Evolutionary conservation across 306 rosid genomes (phyloP), one percentile per base, ranked within the genome.

Genomic region (Cucumis cinereus): DNA sequence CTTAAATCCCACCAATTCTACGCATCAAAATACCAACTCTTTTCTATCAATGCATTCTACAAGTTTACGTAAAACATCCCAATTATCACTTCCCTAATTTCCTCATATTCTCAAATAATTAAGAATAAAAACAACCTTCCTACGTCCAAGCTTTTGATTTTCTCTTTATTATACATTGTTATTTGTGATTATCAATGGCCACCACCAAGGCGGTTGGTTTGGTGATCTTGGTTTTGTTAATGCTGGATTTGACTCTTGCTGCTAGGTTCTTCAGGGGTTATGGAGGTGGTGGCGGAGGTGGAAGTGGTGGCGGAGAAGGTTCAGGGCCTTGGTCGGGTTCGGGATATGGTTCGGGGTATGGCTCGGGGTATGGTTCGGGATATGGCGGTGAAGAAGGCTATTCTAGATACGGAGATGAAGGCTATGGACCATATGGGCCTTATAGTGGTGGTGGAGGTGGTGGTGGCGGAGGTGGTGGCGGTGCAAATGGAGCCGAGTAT

Each of bases 191-290:
- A 60, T 20, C 54, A 58, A 92, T 92, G 97, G 88, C 85, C 59
- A 83, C 77, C 77, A 47, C 81, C 53, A 90, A 84, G 83, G 77
- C 82, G 77, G 62, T 85, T 30, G 94, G 87, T 74, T 82, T 61
- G 54, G 82, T 70, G 74, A 78, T 93, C 78, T 63, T 86, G 86
- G 83, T 77, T 73, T 83, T 93, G 86, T 77, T 93, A 30, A 54
- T 88, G 81, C 69, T 85, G 28, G 92, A 93, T 74, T 19, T 88
- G 10, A 77, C 98, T 57, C 75, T 83, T 56, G 96, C 93, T 13
- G 87, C 87, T 23, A 84, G 93, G 58, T 47, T 79, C 33, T 2
- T 70, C 23, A n/a, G 64, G 81, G 80, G 52, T 12, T 10, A 28
- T 14, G 78, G 11, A 22, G 77, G 53, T n/a, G 57, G 82, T 0